phyloP scores from a whole-genome alignment of 371 early-diverging fungal genomes.

The Homolaphlyctis polyrhiza region DNA sequence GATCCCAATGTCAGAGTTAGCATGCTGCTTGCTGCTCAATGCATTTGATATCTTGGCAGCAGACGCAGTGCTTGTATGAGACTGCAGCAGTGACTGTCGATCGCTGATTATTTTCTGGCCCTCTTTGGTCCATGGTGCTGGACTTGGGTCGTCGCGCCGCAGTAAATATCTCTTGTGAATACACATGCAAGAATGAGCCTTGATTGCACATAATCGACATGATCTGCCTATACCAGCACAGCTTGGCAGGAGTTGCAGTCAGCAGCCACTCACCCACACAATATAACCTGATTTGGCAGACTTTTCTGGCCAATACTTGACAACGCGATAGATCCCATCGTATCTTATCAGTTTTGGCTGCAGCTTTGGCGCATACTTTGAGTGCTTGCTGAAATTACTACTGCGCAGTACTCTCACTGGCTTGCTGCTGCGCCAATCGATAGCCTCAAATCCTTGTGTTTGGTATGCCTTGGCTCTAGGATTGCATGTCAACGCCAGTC shows the following conservation, averaged over 20 bases:
- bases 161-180: background rate
- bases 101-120: background rate
- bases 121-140: background rate
- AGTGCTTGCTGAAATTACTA: background rate
- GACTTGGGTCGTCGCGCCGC: background rate
- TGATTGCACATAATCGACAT: background rate
- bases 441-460: background rate
- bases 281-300: background rate
- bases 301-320: background rate
- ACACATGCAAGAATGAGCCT: background rate
- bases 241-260: too few relatives aligned
- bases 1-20: background rate
- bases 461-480: background rate
- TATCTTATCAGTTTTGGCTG: background rate
- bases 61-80: background rate
- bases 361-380: background rate
- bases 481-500: background rate
- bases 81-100: background rate
- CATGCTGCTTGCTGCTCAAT: background rate
- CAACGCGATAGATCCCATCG: background rate
- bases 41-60: background rate
- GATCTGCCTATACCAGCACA: background rate
- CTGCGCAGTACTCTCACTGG: background rate
- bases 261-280: background rate
- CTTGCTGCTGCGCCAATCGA: background rate